Evolutionary conservation across 2,329 filamentous ascomycete genomes (phyloP), one percentile per base, ranked within the genome.

Genomic region (Polychaeton citri): DNA sequence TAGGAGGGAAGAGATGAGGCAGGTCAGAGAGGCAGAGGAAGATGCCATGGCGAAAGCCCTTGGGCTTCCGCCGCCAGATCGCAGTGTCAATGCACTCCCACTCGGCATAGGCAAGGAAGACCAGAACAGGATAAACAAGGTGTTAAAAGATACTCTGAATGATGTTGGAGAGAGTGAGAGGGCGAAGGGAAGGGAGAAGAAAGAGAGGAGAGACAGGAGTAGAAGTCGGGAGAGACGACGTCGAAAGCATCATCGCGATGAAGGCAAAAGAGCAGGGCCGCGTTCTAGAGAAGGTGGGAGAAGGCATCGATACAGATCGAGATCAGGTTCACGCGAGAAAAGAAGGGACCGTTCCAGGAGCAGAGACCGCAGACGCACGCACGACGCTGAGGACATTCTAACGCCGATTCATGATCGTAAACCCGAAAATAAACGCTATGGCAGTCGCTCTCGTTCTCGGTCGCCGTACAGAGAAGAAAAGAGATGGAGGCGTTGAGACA

Each of bases 1-100:
- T 72, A 80, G 51, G 53, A 49, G 53, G 69, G 81, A 36, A 50
- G 88, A 95, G 59, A 71, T 90, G 48, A 74, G 76, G 47, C 76
- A 71, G 47, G 71, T 95, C 54, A 95, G 94, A 53, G 82, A 94
- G 57, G 84, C 81, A 0, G 90, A 98, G 52, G 83, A 94, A 54
- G 88, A 95, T 57, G 90, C 87, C 2, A 79, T 96, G 55, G 78
- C 85, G 3, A 71, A 68, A 31, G 87, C 87, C 0, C 64, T 98
- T 36, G 90, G 90, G 0, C 63, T 95, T 19, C 85, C 84, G 0
- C 69, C 81, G 2, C 72, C 79, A 1, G 71, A 74, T 33, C 64
- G 65, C 1, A 72, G 70, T 1, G 69, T 71, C 2, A 92, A 90
- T 55, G 42, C 69, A 48, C 64, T 62, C 15, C 69, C 81, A 0